Base-by-base conservation (phyloP, 2,329 filamentous ascomycete species). In the Trichoderma polysporum region DNA sequence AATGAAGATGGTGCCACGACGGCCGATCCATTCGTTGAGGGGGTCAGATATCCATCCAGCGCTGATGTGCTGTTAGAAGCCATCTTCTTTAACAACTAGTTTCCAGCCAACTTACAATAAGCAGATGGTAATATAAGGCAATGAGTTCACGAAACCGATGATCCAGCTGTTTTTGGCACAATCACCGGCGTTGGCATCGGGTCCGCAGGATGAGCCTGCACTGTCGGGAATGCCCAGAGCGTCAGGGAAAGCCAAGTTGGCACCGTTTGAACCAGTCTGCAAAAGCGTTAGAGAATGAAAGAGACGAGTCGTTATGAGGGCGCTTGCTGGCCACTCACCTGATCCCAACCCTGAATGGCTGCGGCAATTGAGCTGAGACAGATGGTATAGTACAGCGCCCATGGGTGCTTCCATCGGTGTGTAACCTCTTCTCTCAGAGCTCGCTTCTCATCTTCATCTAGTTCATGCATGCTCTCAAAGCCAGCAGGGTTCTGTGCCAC, bases 1-100 rank as follows among this genome's bases (percentile, higher is more conserved):
- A 53, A 89, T 74, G 73, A 90, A 90, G 68, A 91, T 91, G 53
- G 86, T 85, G 12, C 88, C 86, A 60, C 88, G 85, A 45, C 88
- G 86, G 41, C 87, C 88, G 31, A 88, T 71, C 12, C 77, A 77
- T 47, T 85, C 78, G 71, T 91, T 91, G 13, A 87, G 71, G 1
- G 88, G 87, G 63, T 90, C 87, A 0, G 87, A 88, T 6, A 88
- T 77, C 87, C 87, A 89, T 66, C 84, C 83, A 25, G 85, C 85
- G 71, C 81, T 83, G 19, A 22, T n/a, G n/a, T 22, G 66, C 17
- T 64, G 69, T 69, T 15, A 70, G 10, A 22, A 35, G 17, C 3
- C 7, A 9, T 7, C n/a, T 29, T 13, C 15, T 7, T 39, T 1
- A 29, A n/a, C 8, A 33, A 39, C 64, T 4, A 29, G 58, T 13